Evolutionary conservation across 1,284 basidiomycete species (phyloP).

Genomic region (Hypsizygus ulmarius): DNA sequence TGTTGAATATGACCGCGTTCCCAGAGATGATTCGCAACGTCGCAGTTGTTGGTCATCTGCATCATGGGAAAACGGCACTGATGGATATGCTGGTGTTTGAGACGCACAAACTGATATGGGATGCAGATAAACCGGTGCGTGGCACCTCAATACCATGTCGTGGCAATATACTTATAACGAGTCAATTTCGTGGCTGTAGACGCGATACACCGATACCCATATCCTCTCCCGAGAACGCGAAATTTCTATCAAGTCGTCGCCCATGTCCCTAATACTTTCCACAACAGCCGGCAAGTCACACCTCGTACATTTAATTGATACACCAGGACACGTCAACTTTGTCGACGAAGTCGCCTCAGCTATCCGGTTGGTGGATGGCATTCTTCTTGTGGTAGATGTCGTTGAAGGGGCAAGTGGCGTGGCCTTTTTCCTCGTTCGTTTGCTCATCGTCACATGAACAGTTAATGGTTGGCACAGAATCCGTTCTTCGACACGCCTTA

Average conservation of each 20-base stretch:
- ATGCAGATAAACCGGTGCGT: slow-evolving; percentile 82
- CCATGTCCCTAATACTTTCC: slow-evolving; percentile 90
- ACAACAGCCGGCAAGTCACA: slow-evolving; percentile 93
- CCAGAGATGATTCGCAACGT: slow-evolving; percentile 96
- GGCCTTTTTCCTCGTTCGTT: slow-evolving; percentile 3
- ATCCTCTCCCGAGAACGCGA: slow-evolving; percentile 83
- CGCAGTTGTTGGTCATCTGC: slow-evolving; percentile 91
- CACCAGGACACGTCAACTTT: slow-evolving; percentile 98
- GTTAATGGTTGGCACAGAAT: slow-evolving; percentile 90
- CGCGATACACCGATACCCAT: slow-evolving; percentile 96
- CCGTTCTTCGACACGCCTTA: slow-evolving; percentile 82
- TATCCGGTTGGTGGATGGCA: slow-evolving; percentile 89
- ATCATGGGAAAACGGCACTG: slow-evolving; percentile 96
- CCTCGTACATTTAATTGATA: slow-evolving; percentile 93
- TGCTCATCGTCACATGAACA: slow-evolving; percentile 28
- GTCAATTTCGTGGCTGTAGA: slow-evolving; percentile 34
- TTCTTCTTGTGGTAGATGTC: slow-evolving; percentile 92
- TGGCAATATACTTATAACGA: slow-evolving; percentile 10
- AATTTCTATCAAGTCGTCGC: slow-evolving; percentile 95
- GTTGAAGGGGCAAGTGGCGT: slow-evolving; percentile 81
- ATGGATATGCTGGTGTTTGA: slow-evolving; percentile 97
- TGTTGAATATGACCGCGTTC: slow-evolving; percentile 89
- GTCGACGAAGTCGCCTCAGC: slow-evolving; percentile 92
- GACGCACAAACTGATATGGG: slow-evolving; percentile 94
- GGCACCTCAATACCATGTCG: slow-evolving; percentile 16